Evolutionary conservation across 2,329 filamentous ascomycete genomes (phyloP).

Genomic region (Bipolaris zeicola): DNA sequence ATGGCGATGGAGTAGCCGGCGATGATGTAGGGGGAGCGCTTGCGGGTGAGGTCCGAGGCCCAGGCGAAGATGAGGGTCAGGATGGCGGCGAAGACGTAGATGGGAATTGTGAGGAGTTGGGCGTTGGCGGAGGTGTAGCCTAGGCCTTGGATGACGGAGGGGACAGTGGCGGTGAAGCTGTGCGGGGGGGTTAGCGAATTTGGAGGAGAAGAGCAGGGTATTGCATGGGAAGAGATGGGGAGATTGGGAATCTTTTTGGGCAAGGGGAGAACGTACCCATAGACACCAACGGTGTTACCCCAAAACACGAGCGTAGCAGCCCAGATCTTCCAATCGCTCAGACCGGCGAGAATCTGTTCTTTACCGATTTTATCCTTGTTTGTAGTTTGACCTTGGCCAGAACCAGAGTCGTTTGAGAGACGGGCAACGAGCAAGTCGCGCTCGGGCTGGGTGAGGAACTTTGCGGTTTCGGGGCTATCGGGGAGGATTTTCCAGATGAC

Average conservation of each 20-base stretch:
- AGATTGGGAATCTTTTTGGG: too few relatives aligned
- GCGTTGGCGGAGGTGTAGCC: constrained; percentile 51
- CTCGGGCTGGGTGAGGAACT: constrained; percentile 43
- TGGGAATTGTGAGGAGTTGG: constrained; percentile 51
- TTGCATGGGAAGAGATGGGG: too few relatives aligned
- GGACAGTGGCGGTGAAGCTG: constrained; percentile 44
- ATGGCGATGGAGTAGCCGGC: constrained; percentile 57
- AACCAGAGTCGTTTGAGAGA: constrained; percentile 52
- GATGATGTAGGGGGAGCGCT: constrained; percentile 62
- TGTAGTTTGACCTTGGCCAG: constrained; percentile 52
- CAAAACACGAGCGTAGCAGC: constrained; percentile 47
- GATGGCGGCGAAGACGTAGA: constrained; percentile 52
- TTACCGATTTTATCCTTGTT: constrained; percentile 57
- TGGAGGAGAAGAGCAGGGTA: too few relatives aligned
- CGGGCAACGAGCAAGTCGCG: constrained; percentile 41
- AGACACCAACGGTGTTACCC: constrained; percentile 47
- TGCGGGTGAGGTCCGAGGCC: constrained; percentile 57
- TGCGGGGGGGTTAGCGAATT: too few relatives aligned
- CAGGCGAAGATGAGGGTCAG: constrained; percentile 52
- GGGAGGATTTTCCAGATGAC: constrained; percentile 60
- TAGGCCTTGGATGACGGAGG: constrained; percentile 50
- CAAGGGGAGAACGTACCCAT: constrained; percentile 27
- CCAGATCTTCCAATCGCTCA: constrained; percentile 49
- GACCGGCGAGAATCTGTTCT: constrained; percentile 56
- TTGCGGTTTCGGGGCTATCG: constrained; percentile 54